Evolutionary conservation across 2,329 filamentous ascomycete species (phyloP).

Genomic region (Colletotrichum orbiculare): DNA sequence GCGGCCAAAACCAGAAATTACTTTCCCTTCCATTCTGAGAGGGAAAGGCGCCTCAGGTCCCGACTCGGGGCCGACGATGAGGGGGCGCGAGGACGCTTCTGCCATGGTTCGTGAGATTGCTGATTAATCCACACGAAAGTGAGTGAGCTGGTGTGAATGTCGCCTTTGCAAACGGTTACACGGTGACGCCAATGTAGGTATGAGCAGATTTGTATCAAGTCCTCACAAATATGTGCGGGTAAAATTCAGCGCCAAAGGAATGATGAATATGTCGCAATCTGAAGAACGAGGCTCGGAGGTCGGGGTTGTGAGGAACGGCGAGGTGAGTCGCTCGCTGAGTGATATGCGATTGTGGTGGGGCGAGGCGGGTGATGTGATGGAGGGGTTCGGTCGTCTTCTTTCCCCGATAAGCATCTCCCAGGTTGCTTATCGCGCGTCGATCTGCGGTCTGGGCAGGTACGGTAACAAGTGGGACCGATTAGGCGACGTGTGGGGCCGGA

Average conservation of each 20-base stretch:
- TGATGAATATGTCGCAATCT: not conserved
- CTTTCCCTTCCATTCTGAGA: constrained; percentile 83
- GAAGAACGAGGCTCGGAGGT: not conserved
- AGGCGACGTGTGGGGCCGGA: constrained; percentile 12
- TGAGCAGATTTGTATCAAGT: too few species aligned
- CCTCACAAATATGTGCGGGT: too few species aligned
- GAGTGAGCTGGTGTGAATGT: not conserved
- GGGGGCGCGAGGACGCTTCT: constrained; percentile 61
- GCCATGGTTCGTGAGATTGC: constrained; percentile 15
- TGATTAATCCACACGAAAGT: constrained; percentile 15
- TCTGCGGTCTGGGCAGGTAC: not conserved
- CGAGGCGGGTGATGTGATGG: constrained; percentile 23
- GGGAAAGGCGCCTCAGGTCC: constrained; percentile 86
- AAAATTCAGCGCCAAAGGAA: too few species aligned
- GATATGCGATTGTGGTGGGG: constrained; percentile 30
- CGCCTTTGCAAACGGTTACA: not conserved
- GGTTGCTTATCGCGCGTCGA: constrained; percentile 14
- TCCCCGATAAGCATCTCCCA: constrained; percentile 22
- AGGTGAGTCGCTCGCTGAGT: constrained; percentile 25
- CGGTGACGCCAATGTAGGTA: too few species aligned
- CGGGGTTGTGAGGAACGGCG: constrained; percentile 9
- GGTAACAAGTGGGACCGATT: not conserved
- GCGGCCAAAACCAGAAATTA: constrained; percentile 92
- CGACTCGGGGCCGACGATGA: constrained; percentile 76
- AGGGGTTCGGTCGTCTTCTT: constrained; percentile 28